A percentile compares a stretch with the other conserved stretches of the same genome.
Evolutionary conservation across 139 green algal genomes (phyloP).

Genomic region (Micractinium sp.): DNA sequence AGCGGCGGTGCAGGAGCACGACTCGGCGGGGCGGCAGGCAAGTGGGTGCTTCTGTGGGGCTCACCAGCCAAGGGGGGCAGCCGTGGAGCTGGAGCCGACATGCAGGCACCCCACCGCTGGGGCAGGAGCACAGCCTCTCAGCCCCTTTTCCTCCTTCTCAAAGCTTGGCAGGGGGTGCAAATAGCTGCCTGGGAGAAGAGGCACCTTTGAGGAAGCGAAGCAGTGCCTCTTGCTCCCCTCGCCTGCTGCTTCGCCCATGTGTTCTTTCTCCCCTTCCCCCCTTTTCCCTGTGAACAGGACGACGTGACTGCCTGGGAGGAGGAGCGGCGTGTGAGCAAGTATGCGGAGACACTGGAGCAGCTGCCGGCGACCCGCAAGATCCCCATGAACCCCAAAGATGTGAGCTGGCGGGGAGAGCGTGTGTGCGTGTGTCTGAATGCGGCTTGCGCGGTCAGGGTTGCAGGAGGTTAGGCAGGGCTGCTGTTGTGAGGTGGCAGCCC

Average conservation of each 20-base stretch:
- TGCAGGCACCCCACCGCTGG: too few species aligned
- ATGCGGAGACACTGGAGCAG: conserved; percentile 85
- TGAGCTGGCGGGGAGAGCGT: background rate
- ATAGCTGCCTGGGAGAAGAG: background rate
- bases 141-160: too few species aligned
- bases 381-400: conserved; percentile 67
- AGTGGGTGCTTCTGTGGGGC: background rate
- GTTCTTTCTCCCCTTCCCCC: background rate
- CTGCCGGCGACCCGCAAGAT: conserved; percentile 78
- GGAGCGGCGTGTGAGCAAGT: conserved; percentile 83
- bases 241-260: background rate
- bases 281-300: background rate
- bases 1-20: conserved; percentile 74
- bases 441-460: background rate
- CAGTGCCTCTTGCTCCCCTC: background rate
- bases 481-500: background rate
- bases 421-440: background rate
- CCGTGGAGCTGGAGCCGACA: background rate
- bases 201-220: too few species aligned
- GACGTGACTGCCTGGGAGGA: conserved; percentile 80
- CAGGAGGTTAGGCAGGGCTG: background rate
- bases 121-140: too few species aligned
- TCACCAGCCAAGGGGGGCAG: background rate
- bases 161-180: too few species aligned
- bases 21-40: conserved; percentile 66